Conservation (phyloP, 257 asterid genomes). For the Solanum corneliomulleri region DNA sequence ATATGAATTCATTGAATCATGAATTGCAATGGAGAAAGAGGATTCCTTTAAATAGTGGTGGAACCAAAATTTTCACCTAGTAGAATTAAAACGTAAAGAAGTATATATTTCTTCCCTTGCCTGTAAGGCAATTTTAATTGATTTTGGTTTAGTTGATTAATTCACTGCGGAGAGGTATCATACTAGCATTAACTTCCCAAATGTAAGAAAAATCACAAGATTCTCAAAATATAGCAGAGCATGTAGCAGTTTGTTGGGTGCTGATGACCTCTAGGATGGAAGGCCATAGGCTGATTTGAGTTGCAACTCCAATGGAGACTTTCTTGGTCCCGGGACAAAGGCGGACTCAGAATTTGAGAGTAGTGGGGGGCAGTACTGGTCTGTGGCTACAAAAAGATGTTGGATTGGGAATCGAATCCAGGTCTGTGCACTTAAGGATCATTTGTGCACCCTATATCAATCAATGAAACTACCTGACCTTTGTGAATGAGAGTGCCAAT, state of each 20-base stretch:
- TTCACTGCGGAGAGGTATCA: neutral
- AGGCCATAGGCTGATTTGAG: slow-evolving; percentile 60
- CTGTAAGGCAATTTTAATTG: neutral
- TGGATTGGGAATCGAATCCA: neutral
- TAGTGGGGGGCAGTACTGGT: too few relatives aligned
- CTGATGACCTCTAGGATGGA: neutral
- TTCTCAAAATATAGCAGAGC: slow-evolving; percentile 29
- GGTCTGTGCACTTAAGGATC: neutral
- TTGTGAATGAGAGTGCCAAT: neutral
- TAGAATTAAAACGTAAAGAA: neutral
- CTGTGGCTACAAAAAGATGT: neutral
- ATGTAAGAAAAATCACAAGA: neutral
- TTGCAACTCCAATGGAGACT: slow-evolving; percentile 62
- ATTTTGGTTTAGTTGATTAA: neutral
- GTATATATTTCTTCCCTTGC: neutral
- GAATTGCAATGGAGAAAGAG: neutral
- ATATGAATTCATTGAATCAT: neutral
- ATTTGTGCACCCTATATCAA: neutral
- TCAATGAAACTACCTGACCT: neutral
- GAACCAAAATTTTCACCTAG: neutral
- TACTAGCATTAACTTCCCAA: neutral
- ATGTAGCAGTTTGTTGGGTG: slow-evolving; percentile 16
- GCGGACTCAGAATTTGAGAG: neutral
- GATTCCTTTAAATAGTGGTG: neutral
- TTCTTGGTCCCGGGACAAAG: slow-evolving; percentile 6